Evolutionary conservation across 1,284 basidiomycete genomes (phyloP).

Genomic region (Heimioporus retisporus): DNA sequence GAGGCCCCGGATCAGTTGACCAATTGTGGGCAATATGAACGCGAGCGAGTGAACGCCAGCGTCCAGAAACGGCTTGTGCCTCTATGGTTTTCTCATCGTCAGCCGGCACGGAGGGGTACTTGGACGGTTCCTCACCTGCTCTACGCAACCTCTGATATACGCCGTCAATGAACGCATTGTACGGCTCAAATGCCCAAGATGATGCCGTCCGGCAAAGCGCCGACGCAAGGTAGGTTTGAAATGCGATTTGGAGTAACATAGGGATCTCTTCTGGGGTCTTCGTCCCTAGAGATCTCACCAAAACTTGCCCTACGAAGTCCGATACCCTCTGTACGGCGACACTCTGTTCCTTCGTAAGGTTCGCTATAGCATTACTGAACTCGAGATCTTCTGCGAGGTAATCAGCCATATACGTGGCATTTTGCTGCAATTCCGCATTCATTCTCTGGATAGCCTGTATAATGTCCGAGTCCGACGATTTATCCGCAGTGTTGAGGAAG

Average conservation of each 20-base stretch:
- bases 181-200: constrained; percentile 18
- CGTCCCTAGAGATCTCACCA: constrained; percentile 10
- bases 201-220: constrained; percentile 11
- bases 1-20: constrained; percentile 1
- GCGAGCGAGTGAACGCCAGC: constrained; percentile 19
- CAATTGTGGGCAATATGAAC: constrained; percentile 8
- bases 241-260: constrained; percentile 20
- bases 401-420: constrained; percentile 16
- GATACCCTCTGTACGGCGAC: constrained; percentile 1
- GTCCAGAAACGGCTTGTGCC: constrained; percentile 18
- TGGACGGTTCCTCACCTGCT: constrained; percentile 11
- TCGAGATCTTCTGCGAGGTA: constrained; percentile 7
- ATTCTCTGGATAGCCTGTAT: constrained; percentile 12
- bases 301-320: background rate
- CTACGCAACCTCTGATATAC: constrained; percentile 22
- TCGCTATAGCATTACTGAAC: constrained; percentile 1
- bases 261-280: constrained; percentile 3
- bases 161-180: constrained; percentile 11
- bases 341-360: constrained; percentile 4
- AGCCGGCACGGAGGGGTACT: background rate
- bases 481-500: constrained; percentile 20
- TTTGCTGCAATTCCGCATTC: constrained; percentile 25
- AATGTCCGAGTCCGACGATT: constrained; percentile 23
- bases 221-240: constrained; percentile 17
- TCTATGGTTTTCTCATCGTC: constrained; percentile 12